phyloP scores from a whole-genome alignment of 78 protist genomes.

The Dictyostelium intermedium region DNA sequence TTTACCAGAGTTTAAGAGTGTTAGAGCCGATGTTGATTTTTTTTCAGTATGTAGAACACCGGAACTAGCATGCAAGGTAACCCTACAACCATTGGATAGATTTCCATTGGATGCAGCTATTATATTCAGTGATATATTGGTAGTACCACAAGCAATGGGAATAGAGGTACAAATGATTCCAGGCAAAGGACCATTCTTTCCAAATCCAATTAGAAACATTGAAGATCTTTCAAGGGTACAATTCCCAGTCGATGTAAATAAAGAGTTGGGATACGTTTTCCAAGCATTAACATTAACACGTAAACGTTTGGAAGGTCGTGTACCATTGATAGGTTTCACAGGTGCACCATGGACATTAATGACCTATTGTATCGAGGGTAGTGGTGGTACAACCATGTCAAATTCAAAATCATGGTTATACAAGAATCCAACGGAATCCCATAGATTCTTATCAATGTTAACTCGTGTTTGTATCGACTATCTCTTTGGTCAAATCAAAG shows the following conservation, averaged over 20 bases:
- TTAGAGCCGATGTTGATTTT: constrained; percentile 81
- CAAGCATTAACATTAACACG: constrained; percentile 90
- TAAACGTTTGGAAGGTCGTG: constrained; percentile 77
- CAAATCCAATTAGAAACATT: constrained; percentile 57
- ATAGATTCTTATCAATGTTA: constrained; percentile 68
- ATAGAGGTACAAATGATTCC: constrained; percentile 83
- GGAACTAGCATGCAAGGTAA: constrained; percentile 90
- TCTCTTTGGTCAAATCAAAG: constrained; percentile 84
- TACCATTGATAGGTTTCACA: constrained; percentile 89
- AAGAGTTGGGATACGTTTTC: constrained; percentile 84
- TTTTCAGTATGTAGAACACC: constrained; percentile 94
- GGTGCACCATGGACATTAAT: constrained; percentile 95
- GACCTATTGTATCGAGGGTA: constrained; percentile 94
- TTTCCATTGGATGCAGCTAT: constrained; percentile 95
- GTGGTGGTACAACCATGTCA: constrained; percentile 60
- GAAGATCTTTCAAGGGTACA: constrained; percentile 39
- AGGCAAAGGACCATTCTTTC: constrained; percentile 92
- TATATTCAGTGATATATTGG: constrained; percentile 94
- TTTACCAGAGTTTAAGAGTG: constrained; percentile 87
- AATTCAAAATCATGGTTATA: constrained; percentile 86
- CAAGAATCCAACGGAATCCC: constrained; percentile 65
- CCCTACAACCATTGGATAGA: constrained; percentile 92
- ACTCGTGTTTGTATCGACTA: constrained; percentile 78
- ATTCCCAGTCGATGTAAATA: constrained; percentile 78
- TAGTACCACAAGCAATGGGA: constrained; percentile 89